A percentile compares a stretch with the other conserved stretches of the same genome.
These are phyloP conservation scores for Prototheca wickerhamii DNA, from an alignment of 163 green algal species.

Conservation along the genomic window DNA sequence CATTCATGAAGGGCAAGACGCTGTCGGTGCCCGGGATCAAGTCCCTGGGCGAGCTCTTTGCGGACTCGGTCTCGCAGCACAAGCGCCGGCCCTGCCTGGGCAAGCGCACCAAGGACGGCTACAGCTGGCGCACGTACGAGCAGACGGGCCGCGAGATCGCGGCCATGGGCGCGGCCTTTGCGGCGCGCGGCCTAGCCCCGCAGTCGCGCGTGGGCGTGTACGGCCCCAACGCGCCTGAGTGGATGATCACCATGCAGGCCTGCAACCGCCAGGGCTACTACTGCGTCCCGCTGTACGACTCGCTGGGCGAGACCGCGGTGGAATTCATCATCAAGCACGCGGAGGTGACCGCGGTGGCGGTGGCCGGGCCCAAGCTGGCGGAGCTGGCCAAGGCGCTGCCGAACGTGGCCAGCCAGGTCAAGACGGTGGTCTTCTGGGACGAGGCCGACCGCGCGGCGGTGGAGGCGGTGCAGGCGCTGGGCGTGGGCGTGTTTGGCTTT, in stretches of 20 bases:
- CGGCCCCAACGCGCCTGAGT: constrained; percentile 77
- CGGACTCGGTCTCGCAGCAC: constrained; percentile 11
- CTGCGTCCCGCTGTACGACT: constrained; percentile 89
- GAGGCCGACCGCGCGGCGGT: constrained; percentile 6
- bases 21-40: constrained; percentile 2
- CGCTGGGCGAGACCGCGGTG: constrained; percentile 77
- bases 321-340: constrained; percentile 82
- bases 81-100: constrained; percentile 24
- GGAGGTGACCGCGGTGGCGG: constrained; percentile 47
- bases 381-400: constrained; percentile 25
- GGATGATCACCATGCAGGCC: constrained; percentile 87
- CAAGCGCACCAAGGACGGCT: constrained; percentile 15
- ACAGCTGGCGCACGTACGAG: constrained; percentile 28
- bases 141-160: constrained; percentile 5
- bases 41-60: constrained; percentile 29
- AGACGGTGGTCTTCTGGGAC: constrained; percentile 74
- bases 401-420: constrained; percentile 35
- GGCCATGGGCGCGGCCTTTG: constrained; percentile 19
- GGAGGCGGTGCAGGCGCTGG: background rate
- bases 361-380: constrained; percentile 43
- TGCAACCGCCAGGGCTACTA: constrained; percentile 66
- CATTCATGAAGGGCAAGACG: too few relatives aligned
- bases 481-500: constrained; percentile 2
- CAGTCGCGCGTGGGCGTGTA: constrained; percentile 60
- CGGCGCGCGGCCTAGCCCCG: constrained; percentile 7